Base-by-base conservation (phyloP, 179 eudicot genomes). In the Corrigiola litoralis region DNA sequence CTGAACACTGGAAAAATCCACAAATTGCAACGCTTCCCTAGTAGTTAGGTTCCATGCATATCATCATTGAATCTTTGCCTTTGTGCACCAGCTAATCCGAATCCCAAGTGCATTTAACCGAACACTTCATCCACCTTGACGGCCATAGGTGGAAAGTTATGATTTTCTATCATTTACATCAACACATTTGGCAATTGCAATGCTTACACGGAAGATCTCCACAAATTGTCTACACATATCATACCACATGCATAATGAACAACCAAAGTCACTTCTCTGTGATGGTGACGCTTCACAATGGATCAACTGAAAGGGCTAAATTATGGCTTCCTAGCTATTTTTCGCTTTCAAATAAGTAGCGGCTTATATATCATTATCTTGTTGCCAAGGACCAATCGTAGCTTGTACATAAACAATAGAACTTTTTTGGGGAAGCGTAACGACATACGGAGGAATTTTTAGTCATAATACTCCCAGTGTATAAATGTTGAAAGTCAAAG, bases 61-160 rank as follows among this genome's bases (percentile, higher is more conserved):
- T 37, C 34, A 47, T 48, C 36, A 40, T 44, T 28, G 53, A 42
- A 44, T 28, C 29, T 48, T 10, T 37, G 54, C 25, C 13, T 21
- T 40, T 18, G 40, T 1, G 6, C 24, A 61, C 17, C 23, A 25
- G 5, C 10, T 33, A 16, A 13, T 13, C 12, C 10, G 10, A 28
- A 23, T 2, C 7, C 40, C 10, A 27, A 4, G 9, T 69, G 67
- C 53, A 23, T 52, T 51, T 32, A 51, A 61, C 73, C 67, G 32
- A 69, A 59, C 25, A 32, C 29, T 40, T 33, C 48, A 29, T 12
- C 49, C 27, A 36, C 47, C 0, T 47, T 58, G 55, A 47, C 69
- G 47, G 24, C 69, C 50, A 38, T 11, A 61, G 14, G 44, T 11
- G 44, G 14, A 40, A 40, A 40, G 2, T 40, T 10, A 40, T 40